phyloP scores from a whole-genome alignment of 2,329 filamentous ascomycete species.

The Periconia sp. region DNA sequence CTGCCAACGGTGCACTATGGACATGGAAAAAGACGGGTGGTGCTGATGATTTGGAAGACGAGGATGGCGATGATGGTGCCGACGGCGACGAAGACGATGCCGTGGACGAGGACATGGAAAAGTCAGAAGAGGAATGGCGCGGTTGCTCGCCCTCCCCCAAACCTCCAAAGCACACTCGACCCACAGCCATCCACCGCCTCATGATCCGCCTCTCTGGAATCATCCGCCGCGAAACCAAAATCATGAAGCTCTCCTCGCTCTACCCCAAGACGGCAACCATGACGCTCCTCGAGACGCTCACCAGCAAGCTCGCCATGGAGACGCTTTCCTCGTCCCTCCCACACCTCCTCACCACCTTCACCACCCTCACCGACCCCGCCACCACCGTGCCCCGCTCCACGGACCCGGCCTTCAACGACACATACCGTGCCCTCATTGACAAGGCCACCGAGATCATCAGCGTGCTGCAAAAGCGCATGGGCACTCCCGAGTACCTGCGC shows the following conservation, averaged over 20 bases:
- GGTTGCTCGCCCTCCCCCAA: constrained; percentile 27
- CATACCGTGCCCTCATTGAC: constrained; percentile 71
- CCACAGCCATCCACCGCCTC: constrained; percentile 69
- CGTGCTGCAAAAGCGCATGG: constrained; percentile 80
- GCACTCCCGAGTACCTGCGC: constrained; percentile 76
- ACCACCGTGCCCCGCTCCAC: constrained; percentile 72
- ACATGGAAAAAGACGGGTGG: constrained; percentile 48
- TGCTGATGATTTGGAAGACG: constrained; percentile 43
- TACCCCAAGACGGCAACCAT: constrained; percentile 76
- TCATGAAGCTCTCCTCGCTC: constrained; percentile 62
- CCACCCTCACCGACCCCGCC: constrained; percentile 80
- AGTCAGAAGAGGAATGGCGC: constrained; percentile 39
- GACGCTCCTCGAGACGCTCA: constrained; percentile 71
- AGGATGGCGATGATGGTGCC: constrained; percentile 48
- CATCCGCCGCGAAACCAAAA: constrained; percentile 66
- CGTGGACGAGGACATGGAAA: constrained; percentile 6
- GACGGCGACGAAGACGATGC: constrained; percentile 41
- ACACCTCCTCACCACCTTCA: constrained; percentile 67
- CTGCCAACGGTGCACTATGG: constrained; percentile 58
- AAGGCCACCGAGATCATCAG: constrained; percentile 79
- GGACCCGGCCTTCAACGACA: constrained; percentile 66
- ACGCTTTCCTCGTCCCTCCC: constrained; percentile 66
- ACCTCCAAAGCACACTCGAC: constrained; percentile 13
- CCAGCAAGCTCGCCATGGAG: constrained; percentile 60
- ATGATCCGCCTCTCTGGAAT: constrained; percentile 78